These are phyloP conservation scores for Mycena alexandri DNA, from an alignment of 768 basidiomycete genomes.

Conservation along the genomic window DNA sequence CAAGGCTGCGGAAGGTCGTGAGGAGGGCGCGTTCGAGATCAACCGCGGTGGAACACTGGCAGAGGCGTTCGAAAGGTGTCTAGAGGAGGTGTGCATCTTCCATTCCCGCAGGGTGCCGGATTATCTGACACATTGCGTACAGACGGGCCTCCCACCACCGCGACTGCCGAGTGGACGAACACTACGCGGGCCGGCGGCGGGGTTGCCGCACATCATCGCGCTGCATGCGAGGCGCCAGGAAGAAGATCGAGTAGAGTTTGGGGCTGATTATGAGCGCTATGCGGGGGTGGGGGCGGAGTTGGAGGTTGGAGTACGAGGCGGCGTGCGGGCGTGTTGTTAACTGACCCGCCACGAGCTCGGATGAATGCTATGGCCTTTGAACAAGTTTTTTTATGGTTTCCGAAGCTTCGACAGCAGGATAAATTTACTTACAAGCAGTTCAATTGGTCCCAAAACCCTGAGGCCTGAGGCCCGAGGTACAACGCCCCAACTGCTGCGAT, in stretches of 20 bases:
- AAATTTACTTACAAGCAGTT: too few species aligned
- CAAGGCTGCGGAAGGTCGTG: slow-evolving; percentile 27
- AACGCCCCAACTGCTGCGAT: too few species aligned
- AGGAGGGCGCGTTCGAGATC: slow-evolving; percentile 39
- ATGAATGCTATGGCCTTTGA: too few species aligned
- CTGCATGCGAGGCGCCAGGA: slow-evolving; percentile 39
- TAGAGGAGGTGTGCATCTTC: slow-evolving; percentile 35
- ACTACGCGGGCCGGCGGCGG: slow-evolving; percentile 41
- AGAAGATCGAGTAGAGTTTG: slow-evolving; percentile 40
- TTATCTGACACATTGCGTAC: background rate
- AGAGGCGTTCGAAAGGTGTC: slow-evolving; percentile 39
- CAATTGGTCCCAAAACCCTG: too few species aligned
- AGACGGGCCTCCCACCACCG: slow-evolving; percentile 43
- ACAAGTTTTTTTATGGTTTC: too few species aligned
- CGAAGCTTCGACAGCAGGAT: too few species aligned
- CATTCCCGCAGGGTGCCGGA: too few species aligned
- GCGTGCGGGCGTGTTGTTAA: slow-evolving; percentile 8
- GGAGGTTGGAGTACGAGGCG: slow-evolving; percentile 2
- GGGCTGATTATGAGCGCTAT: slow-evolving; percentile 32
- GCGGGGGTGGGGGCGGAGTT: slow-evolving; percentile 2
- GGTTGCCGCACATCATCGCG: slow-evolving; percentile 34
- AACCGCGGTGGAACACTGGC: slow-evolving; percentile 44
- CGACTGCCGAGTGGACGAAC: slow-evolving; percentile 40
- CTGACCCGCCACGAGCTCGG: too few species aligned
- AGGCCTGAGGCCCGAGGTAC: too few species aligned